These are phyloP conservation scores for Magnolia officinalis DNA, from an alignment of 164 flowering plant genomes.

Conservation along the genomic window DNA sequence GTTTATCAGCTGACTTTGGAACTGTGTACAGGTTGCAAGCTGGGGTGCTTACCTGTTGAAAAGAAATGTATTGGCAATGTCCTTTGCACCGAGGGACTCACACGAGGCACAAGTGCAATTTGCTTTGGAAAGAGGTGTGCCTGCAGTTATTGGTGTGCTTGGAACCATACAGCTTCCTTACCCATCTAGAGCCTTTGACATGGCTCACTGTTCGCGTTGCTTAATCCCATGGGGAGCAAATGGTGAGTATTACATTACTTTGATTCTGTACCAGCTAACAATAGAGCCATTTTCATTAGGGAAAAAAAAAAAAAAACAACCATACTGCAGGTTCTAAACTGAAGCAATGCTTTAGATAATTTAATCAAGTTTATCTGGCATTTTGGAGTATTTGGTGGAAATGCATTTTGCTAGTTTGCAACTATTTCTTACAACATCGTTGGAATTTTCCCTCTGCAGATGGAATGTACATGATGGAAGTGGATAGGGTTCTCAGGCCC, in stretches of 20 bases:
- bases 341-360: background rate
- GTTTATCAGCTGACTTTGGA: background rate
- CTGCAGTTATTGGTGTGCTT: constrained; percentile 90
- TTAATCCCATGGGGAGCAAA: constrained; percentile 85
- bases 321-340: background rate
- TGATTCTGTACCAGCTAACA: background rate
- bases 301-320: background rate
- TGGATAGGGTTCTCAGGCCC: constrained; percentile 87
- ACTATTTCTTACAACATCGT: constrained; percentile 1
- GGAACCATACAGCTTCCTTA: constrained; percentile 80
- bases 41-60: constrained; percentile 91
- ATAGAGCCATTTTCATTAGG: background rate
- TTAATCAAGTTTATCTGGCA: background rate
- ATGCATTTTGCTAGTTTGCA: background rate
- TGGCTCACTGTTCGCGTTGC: constrained; percentile 96
- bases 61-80: constrained; percentile 86
- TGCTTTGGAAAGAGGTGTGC: constrained; percentile 93
- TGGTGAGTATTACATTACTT: constrained; percentile 39
- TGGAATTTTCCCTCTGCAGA: constrained; percentile 37
- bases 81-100: constrained; percentile 92
- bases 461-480: constrained; percentile 87
- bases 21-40: constrained; percentile 68
- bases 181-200: constrained; percentile 84
- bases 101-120: constrained; percentile 94
- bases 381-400: no score